Evolutionary conservation across 805 yeast species (phyloP).

Genomic region (Nakazawaea ambrosiae): DNA sequence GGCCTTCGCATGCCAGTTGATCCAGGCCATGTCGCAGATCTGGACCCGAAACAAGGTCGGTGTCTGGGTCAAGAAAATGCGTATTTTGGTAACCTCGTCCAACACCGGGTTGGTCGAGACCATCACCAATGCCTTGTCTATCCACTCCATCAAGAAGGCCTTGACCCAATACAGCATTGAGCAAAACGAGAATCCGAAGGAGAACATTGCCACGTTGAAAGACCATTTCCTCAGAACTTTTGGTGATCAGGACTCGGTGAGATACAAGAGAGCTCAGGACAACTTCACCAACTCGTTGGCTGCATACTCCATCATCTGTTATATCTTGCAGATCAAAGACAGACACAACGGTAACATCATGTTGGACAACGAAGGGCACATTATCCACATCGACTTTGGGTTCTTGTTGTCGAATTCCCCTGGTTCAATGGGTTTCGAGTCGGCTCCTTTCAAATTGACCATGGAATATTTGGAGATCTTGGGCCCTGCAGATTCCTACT

Average conservation of each 20-base stretch:
- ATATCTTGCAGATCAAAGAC: slow-evolving; percentile 86
- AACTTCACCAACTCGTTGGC: slow-evolving; percentile 86
- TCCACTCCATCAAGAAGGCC: slow-evolving; percentile 92
- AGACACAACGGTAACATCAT: slow-evolving; percentile 96
- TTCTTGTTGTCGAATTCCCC: slow-evolving; percentile 90
- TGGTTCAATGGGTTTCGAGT: slow-evolving; percentile 95
- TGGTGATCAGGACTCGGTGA: slow-evolving; percentile 52
- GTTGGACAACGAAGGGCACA: slow-evolving; percentile 94
- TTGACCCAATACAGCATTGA: slow-evolving; percentile 67
- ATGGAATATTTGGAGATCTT: slow-evolving; percentile 81
- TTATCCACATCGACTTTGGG: slow-evolving; percentile 93
- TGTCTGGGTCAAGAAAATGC: slow-evolving; percentile 92
- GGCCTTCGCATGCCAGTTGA: slow-evolving; percentile 94
- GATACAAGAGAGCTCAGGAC: slow-evolving; percentile 70
- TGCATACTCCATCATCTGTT: slow-evolving; percentile 86
- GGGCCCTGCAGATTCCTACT: slow-evolving; percentile 67
- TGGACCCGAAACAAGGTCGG: slow-evolving; percentile 68
- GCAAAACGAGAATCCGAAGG: slow-evolving; percentile 63
- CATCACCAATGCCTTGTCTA: slow-evolving; percentile 87
- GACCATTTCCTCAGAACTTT: slow-evolving; percentile 76
- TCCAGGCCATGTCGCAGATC: slow-evolving; percentile 75
- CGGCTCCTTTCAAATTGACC: slow-evolving; percentile 94
- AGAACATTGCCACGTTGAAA: slow-evolving; percentile 59
- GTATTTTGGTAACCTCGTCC: slow-evolving; percentile 84
- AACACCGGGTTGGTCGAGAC: slow-evolving; percentile 93